Conservation (phyloP, 768 basidiomycete species). For the Mycena kentingensis region DNA sequence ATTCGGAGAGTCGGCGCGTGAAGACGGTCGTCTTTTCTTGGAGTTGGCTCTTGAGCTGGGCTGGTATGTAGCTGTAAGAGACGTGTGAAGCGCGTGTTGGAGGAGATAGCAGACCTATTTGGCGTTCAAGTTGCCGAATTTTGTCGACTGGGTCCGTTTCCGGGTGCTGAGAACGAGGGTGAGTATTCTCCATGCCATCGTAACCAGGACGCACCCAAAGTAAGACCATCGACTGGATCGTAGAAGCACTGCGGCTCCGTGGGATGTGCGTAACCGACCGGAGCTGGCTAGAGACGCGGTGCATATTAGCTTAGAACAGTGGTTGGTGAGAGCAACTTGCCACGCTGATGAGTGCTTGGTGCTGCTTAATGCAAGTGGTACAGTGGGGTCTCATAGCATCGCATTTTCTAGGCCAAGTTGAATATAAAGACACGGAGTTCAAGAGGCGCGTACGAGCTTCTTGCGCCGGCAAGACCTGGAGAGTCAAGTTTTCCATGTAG, state of each 20-base stretch:
- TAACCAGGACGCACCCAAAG: too few relatives aligned
- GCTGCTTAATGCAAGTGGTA: slow-evolving; percentile 83
- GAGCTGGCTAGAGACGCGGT: too few relatives aligned
- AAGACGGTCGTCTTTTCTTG: slow-evolving; percentile 50
- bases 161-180: too few relatives aligned
- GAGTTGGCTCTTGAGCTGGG: slow-evolving; percentile 62
- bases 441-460: slow-evolving; percentile 65
- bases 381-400: slow-evolving; percentile 87
- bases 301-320: too few relatives aligned
- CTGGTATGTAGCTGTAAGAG: slow-evolving; percentile 37
- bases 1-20: slow-evolving; percentile 42
- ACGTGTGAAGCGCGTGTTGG: too few relatives aligned
- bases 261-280: slow-evolving; percentile 86
- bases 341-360: slow-evolving; percentile 80
- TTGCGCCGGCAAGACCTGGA: slow-evolving; percentile 82
- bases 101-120: slow-evolving; percentile 67
- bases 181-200: too few relatives aligned
- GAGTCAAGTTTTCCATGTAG: too few relatives aligned
- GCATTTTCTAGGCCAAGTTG: slow-evolving; percentile 63
- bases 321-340: too few relatives aligned
- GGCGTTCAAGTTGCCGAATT: slow-evolving; percentile 73
- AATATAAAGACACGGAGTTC: neutral
- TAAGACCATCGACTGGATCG: slow-evolving; percentile 82
- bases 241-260: slow-evolving; percentile 82
- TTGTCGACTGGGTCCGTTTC: slow-evolving; percentile 80